A percentile compares a stretch with the other conserved stretches of the same genome.
Evolutionary conservation across 164 flowering plant genomes (phyloP).

Genomic region (Cinnamomum chago): DNA sequence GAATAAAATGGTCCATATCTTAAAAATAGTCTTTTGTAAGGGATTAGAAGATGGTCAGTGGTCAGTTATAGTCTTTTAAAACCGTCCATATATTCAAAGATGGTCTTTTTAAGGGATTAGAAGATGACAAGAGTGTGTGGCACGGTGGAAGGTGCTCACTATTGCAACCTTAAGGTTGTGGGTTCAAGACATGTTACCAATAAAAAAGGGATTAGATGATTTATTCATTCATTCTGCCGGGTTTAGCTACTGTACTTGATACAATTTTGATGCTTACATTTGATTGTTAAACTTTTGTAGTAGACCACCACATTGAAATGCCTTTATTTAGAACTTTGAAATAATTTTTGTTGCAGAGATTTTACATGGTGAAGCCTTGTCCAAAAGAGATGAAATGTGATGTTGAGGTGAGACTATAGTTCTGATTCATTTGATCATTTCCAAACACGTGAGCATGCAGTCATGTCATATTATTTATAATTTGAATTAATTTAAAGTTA

Average conservation of each 20-base stretch:
- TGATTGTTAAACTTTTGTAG: background rate
- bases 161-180: no score
- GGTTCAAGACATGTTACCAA: no score
- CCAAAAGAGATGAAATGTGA: constrained; percentile 96
- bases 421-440: background rate
- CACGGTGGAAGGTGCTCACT: background rate
- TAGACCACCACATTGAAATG: background rate
- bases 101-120: no score
- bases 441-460: background rate
- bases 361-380: constrained; percentile 94
- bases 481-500: background rate
- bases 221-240: no score
- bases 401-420: constrained; percentile 65
- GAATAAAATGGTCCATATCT: no score
- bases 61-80: no score
- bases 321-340: constrained; percentile 2
- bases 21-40: no score
- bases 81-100: no score
- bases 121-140: background rate
- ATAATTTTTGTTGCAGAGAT: constrained; percentile 60
- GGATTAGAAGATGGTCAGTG: no score
- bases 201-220: no score
- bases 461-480: background rate
- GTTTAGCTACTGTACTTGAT: no score
- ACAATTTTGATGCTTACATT: background rate